Evolutionary conservation across 2,329 filamentous ascomycete species (phyloP).

Genomic region (Talaromyces funiculosus): DNA sequence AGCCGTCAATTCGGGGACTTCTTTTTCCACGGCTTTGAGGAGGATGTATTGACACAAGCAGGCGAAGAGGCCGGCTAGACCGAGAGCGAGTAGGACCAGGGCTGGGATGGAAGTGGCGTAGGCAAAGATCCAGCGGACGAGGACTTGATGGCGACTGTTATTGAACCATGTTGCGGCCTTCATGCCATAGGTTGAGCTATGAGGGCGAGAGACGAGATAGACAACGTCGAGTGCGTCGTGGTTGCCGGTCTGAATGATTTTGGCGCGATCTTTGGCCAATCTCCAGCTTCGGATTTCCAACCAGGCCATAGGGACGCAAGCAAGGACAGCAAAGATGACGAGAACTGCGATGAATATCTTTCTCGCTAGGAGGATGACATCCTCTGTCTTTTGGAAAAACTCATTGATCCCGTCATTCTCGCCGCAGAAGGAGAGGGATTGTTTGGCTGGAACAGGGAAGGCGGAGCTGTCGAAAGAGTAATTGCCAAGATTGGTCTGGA

Average conservation of each 20-base stretch:
- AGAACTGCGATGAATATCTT: constrained; percentile 74
- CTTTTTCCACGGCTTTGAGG: constrained; percentile 65
- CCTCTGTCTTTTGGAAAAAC: constrained; percentile 72
- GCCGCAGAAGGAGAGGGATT: constrained; percentile 80
- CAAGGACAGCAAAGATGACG: constrained; percentile 63
- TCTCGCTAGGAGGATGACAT: constrained; percentile 61
- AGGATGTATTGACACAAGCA: constrained; percentile 78
- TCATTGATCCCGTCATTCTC: constrained; percentile 72
- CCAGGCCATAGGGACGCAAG: constrained; percentile 72
- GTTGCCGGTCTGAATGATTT: constrained; percentile 56
- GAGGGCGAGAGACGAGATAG: constrained; percentile 78
- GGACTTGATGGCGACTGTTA: constrained; percentile 59
- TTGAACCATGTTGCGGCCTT: constrained; percentile 60
- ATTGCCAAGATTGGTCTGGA: constrained; percentile 64
- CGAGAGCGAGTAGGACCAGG: constrained; percentile 79
- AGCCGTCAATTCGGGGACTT: constrained; percentile 67
- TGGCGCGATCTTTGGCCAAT: constrained; percentile 63
- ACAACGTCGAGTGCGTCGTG: constrained; percentile 82
- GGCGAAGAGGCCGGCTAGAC: constrained; percentile 72
- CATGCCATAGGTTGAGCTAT: constrained; percentile 67
- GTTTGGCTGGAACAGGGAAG: constrained; percentile 79
- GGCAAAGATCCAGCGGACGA: constrained; percentile 76
- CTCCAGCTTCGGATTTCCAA: constrained; percentile 74
- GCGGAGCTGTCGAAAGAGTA: constrained; percentile 73
- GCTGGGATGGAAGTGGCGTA: constrained; percentile 82